Conservation (phyloP, 352 stramenopile genomes). For the Globisporangium alternatum region DNA sequence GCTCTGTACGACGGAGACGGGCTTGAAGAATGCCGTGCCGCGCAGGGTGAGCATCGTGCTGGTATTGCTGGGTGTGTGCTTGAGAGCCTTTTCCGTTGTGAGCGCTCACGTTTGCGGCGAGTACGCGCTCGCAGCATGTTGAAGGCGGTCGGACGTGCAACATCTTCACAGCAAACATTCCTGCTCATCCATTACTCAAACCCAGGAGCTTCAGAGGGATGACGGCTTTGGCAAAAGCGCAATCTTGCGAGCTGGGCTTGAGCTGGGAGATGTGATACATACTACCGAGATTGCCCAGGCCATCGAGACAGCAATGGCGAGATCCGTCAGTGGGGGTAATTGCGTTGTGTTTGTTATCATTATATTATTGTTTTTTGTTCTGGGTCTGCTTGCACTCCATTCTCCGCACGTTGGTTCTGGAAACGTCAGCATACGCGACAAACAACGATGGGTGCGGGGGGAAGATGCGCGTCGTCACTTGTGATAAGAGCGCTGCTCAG, state of each 20-base stretch:
- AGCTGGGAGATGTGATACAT: too few relatives aligned
- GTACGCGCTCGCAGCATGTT: not conserved
- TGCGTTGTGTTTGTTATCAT: not conserved
- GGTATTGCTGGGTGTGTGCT: not conserved
- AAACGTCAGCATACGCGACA: not conserved
- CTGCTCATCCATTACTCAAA: not conserved
- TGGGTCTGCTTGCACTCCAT: not conserved
- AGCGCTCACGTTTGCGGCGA: not conserved
- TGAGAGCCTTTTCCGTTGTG: not conserved
- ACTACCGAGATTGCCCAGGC: too few relatives aligned
- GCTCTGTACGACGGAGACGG: not conserved
- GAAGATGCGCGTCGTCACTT: not conserved
- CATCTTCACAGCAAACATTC: not conserved
- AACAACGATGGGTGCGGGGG: not conserved
- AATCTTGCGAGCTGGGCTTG: too few relatives aligned
- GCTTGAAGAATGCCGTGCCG: not conserved
- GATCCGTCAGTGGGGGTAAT: too few relatives aligned
- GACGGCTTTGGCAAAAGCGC: not conserved
- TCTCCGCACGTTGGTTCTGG: not conserved
- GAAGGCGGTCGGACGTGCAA: not conserved
- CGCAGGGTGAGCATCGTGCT: not conserved
- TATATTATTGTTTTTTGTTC: constrained; percentile 1
- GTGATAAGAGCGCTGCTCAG: not conserved
- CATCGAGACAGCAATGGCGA: too few relatives aligned
- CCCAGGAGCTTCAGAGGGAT: not conserved